phyloP scores from a whole-genome alignment of 306 rosid species.

The Luffa acutangula region DNA sequence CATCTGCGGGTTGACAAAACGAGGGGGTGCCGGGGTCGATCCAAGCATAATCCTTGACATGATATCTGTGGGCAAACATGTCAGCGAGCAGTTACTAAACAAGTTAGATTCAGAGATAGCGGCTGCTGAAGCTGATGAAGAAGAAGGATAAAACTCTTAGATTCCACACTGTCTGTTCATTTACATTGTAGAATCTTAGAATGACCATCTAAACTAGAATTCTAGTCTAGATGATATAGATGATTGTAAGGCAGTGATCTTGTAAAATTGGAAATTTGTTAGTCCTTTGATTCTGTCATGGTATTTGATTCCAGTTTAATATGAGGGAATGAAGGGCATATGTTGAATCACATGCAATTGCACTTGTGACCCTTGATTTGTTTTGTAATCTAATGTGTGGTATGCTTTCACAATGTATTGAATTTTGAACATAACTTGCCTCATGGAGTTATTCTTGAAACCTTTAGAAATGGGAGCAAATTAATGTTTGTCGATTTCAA shows the following conservation, averaged over 20 bases:
- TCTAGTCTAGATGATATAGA: background rate
- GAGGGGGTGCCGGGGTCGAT: slow-evolving; percentile 74
- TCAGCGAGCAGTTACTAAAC: slow-evolving; percentile 55
- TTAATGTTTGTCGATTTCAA: slow-evolving; percentile 8
- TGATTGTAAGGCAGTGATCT: background rate
- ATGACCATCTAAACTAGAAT: background rate
- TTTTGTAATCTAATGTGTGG: too few species aligned
- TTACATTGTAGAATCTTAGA: background rate
- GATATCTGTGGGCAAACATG: slow-evolving; percentile 66
- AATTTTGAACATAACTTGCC: background rate
- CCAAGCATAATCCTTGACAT: slow-evolving; percentile 83
- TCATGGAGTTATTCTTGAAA: background rate
- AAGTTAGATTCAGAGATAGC: slow-evolving; percentile 73
- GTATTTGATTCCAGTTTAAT: background rate
- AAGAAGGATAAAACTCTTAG: slow-evolving; percentile 9
- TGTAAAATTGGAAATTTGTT: background rate
- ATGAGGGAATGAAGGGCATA: background rate
- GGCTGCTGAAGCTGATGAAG: slow-evolving; percentile 66
- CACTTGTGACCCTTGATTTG: background rate
- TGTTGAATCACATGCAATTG: background rate
- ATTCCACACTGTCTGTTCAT: background rate
- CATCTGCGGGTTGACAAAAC: slow-evolving; percentile 68
- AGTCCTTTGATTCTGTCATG: background rate
- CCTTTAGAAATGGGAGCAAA: background rate
- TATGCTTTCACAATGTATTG: too few species aligned